These are phyloP conservation scores for Colletotrichum sp. DNA, from an alignment of 2,329 filamentous ascomycete genomes.

Conservation along the genomic window DNA sequence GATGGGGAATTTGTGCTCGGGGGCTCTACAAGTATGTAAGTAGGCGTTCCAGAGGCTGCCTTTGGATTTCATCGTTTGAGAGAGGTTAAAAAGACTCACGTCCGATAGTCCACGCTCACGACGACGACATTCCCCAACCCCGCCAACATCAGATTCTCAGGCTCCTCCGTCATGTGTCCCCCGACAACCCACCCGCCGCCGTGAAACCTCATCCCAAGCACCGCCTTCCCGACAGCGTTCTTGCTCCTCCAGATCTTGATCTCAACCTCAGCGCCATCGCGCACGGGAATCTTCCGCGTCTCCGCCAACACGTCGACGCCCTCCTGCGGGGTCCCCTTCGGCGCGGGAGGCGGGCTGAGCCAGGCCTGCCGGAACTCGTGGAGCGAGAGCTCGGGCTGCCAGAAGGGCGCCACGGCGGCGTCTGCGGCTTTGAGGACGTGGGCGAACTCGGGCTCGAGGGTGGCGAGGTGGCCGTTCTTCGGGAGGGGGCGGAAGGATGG, in stretches of 20 bases:
- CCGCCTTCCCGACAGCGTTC: constrained; percentile 10
- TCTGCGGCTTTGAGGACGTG: constrained; percentile 29
- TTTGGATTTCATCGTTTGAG: too few relatives aligned
- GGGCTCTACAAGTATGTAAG: constrained; percentile 27
- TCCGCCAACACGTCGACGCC: constrained; percentile 36
- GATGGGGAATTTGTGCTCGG: constrained; percentile 39
- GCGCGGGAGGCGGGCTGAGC: constrained; percentile 28
- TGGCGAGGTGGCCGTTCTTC: constrained; percentile 37
- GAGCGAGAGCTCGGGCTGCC: constrained; percentile 29
- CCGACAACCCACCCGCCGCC: constrained; percentile 41
- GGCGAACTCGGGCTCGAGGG: constrained; percentile 34
- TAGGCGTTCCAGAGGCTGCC: too few relatives aligned
- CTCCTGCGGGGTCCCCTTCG: constrained; percentile 32
- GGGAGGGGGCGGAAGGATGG: constrained; percentile 36
- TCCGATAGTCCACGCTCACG: constrained; percentile 40
- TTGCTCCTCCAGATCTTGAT: constrained; percentile 38
- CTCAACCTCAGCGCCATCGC: constrained; percentile 37
- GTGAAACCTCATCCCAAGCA: constrained; percentile 38
- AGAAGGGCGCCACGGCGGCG: constrained; percentile 29
- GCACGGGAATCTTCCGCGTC: constrained; percentile 29
- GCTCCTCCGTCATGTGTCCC: constrained; percentile 35
- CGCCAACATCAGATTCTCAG: constrained; percentile 38
- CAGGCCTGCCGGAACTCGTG: constrained; percentile 30
- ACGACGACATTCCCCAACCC: constrained; percentile 36
- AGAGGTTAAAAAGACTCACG: constrained; percentile 26